Percentiles rank a stretch among this genome's conserved stretches.
phyloP scores from a whole-genome alignment of 495 filamentous ascomycete genomes.

The Podospora australis region DNA sequence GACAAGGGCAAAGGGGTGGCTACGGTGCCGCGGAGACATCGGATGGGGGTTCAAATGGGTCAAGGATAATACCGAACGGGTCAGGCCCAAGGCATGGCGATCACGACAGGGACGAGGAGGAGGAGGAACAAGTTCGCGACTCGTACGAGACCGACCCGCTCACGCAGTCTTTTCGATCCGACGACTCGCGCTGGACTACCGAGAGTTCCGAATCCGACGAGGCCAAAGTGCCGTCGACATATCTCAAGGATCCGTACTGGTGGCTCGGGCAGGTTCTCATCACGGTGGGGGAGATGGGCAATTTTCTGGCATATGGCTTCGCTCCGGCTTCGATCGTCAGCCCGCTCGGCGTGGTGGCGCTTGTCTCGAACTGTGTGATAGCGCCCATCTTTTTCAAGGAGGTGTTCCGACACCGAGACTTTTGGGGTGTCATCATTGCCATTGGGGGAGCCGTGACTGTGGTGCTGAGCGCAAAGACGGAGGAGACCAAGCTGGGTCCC shows the following conservation, averaged over 20 bases:
- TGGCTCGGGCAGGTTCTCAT: conserved; percentile 90
- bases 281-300: conserved; percentile 87
- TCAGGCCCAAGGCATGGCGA: conserved; percentile 25
- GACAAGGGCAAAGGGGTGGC: conserved; percentile 21
- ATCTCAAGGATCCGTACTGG: conserved; percentile 90
- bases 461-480: conserved; percentile 82
- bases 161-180: conserved; percentile 38
- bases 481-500: conserved; percentile 85
- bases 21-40: conserved; percentile 19
- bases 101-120: conserved; percentile 18
- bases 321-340: conserved; percentile 98
- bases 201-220: conserved; percentile 27
- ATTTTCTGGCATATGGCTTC: conserved; percentile 96
- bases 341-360: conserved; percentile 86
- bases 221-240: conserved; percentile 40
- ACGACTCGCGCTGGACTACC: conserved; percentile 33
- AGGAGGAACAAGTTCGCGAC: conserved; percentile 23
- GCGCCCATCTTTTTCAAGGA: conserved; percentile 91
- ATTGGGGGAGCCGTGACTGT: conserved; percentile 86
- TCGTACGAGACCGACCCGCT: conserved; percentile 45
- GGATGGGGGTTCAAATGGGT: conserved; percentile 9
- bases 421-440: conserved; percentile 79
- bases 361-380: conserved; percentile 94
- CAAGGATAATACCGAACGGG: too few species aligned
- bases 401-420: conserved; percentile 74